Evolutionary conservation across 2,329 filamentous ascomycete genomes (phyloP).

Genomic region (Fusarium phyllophilum): DNA sequence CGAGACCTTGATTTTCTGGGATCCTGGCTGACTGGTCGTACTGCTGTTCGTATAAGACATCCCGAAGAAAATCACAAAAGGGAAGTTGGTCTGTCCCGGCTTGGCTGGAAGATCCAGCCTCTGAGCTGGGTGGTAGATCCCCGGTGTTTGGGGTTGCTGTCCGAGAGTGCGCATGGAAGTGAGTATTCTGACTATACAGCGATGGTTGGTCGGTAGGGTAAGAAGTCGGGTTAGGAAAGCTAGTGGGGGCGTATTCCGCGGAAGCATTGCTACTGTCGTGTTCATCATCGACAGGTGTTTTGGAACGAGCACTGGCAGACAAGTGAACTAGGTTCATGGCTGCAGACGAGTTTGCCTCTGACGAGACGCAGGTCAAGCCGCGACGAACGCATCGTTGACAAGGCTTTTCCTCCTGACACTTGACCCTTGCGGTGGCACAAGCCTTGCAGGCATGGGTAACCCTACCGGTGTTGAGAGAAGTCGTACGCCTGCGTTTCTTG

Average conservation of each 20-base stretch:
- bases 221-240: constrained; percentile 8
- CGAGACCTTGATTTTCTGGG: constrained; percentile 54
- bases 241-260: constrained; percentile 9
- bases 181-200: constrained; percentile 23
- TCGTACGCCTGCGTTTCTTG: constrained; percentile 59
- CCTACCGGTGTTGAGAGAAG: constrained; percentile 58
- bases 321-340: constrained; percentile 57
- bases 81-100: constrained; percentile 51
- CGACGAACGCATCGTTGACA: constrained; percentile 62
- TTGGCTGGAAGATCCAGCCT: constrained; percentile 18
- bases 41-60: constrained; percentile 61
- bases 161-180: constrained; percentile 28
- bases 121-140: constrained; percentile 29
- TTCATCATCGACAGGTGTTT: constrained; percentile 37
- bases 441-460: constrained; percentile 64
- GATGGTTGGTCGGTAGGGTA: constrained; percentile 25
- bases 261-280: constrained; percentile 29
- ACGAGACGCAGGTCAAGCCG: constrained; percentile 56
- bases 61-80: constrained; percentile 62
- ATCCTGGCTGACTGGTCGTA: constrained; percentile 48
- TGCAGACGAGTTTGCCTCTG: constrained; percentile 52
- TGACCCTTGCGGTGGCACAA: constrained; percentile 63
- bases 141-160: constrained; percentile 36
- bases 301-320: constrained; percentile 50
- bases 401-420: constrained; percentile 65